Base-by-base conservation (phyloP, 352 stramenopile species). In the Aphanomyces cochlioides region DNA sequence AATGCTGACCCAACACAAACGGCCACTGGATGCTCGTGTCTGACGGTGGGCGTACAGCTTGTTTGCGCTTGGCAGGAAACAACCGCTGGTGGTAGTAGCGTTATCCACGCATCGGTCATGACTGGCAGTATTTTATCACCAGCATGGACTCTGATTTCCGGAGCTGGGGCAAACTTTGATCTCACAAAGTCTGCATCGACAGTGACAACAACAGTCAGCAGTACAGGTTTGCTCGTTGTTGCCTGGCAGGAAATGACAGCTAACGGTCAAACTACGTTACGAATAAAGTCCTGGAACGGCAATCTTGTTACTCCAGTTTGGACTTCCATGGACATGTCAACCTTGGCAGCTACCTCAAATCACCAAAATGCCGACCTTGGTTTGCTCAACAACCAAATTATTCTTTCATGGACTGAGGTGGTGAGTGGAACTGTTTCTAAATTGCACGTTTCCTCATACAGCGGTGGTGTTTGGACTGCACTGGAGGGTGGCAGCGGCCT, bases 241-340 rank as follows among this genome's bases (percentile, higher is more conserved):
- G 64, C 78, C 1, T 92, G 85, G 85, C 73, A 80, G 66, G 85
- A 92, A 66, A 60, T 47, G 0, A 81, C 73, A 28, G 7, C 56
- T 21, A 72, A 74, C 13, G 78, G 78, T 39, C 79, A 78, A 0
- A 79, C 75, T 0, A 82, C 88, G 57, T 81, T 90, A 21, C 82
- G 78, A 2, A 74, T 88, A 4, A 77, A 76, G 12, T 40, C 79
- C 6, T 83, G 84, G 39, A 77, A 79, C 34, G 73, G 39, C 7
- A 66, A 59, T 1, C 67, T 50, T 0, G 64, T 75, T 7, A 43
- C 74, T 4, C 59, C 59, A 5, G 59, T 56, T 41, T 67, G 59
- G 59, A 67, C 59, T 15, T 15, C 38, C 4, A 40, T 67, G 3
- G 59, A 67, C 43, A 12, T 39, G 54, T 10, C 54, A n/a, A 17